A percentile compares a stretch with the other conserved stretches of the same genome.
phyloP scores from a whole-genome alignment of 768 basidiomycete genomes.

The Kwoniella pini region DNA sequence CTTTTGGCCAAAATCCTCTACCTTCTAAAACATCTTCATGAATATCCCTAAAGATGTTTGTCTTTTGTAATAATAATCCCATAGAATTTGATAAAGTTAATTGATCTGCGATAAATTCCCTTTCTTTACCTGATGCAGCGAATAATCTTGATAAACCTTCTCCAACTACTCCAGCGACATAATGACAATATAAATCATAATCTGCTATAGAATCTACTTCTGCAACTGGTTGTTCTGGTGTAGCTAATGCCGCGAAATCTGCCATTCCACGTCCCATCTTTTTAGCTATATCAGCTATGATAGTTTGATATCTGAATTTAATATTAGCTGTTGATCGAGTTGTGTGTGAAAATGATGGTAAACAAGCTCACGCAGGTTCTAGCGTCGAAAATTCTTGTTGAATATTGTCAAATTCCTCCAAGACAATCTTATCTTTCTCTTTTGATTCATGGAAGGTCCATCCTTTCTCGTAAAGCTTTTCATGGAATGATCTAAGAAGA shows the following conservation, averaged over 20 bases:
- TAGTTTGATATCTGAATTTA: constrained; percentile 61
- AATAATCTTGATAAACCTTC: constrained; percentile 90
- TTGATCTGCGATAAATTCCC: constrained; percentile 69
- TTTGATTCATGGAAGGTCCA: constrained; percentile 84
- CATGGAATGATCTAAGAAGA: constrained; percentile 76
- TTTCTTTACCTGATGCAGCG: constrained; percentile 80
- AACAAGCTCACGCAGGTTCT: constrained; percentile 60
- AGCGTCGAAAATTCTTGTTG: constrained; percentile 77
- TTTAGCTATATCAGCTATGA: constrained; percentile 76
- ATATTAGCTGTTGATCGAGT: background rate
- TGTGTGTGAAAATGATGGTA: background rate
- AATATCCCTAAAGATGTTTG: constrained; percentile 95
- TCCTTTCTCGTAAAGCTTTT: constrained; percentile 73
- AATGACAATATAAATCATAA: constrained; percentile 98
- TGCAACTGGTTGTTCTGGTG: constrained; percentile 61
- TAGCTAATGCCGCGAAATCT: constrained; percentile 83
- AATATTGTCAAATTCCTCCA: constrained; percentile 78
- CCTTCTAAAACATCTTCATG: constrained; percentile 83
- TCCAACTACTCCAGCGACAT: constrained; percentile 95
- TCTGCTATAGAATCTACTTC: constrained; percentile 73
- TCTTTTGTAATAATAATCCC: constrained; percentile 96
- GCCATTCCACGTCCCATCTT: constrained; percentile 98
- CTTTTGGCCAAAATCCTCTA: constrained; percentile 90
- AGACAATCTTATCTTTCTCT: constrained; percentile 83
- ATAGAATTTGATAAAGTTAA: constrained; percentile 88